Base-by-base conservation (phyloP, 148 eudicot species). In the Amaranthus hypochondriacus region DNA sequence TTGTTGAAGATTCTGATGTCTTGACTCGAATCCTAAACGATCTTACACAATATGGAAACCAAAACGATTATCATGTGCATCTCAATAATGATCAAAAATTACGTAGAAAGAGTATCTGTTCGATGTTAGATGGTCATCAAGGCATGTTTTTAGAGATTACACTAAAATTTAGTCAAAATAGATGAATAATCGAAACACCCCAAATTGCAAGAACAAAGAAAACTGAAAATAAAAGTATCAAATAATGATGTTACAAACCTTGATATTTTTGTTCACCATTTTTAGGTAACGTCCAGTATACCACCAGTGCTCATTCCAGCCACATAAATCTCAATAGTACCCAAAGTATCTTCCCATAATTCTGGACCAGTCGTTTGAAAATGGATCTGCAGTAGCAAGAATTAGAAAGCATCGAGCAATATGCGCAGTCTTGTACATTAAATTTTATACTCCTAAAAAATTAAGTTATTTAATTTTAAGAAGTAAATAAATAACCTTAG, bases 301-400 rank as follows among this genome's bases (percentile, higher is more conserved):
- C 93, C 93, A 54, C 92, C 92, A 56, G 96, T 90, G 60, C 96
- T 93, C 72, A 89, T 89, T 71, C 87, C 88, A 0, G 92, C 89
- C 68, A 91, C 88, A 75, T 87, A 64, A 53, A 84, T 76, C 70
- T 87, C 91, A 63, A 87, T 86, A 75, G 74, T 82, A 48, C 96
- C 93, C 73, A 76, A 65, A 44, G 96, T 87, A 78, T 87, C 89
- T 70, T 89, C 89, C 96, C 93, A 91, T 76, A 89, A 89, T 78
- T 91, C 93, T 42, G 96, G 96, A 69, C 96, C 96, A 9, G 96
- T 91, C 60, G 88, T 89, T 71, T 91, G 89, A 74, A 81, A 91
- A 81, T 91, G 93, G 74, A 89, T 68, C 96, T 91, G 83, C 71
- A 73, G 50, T 75, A 66, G 47, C 72, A 77, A 48, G 58, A 75